These are phyloP conservation scores for Calonectria pauciramosa DNA, from an alignment of 2,329 filamentous ascomycete genomes.

Conservation along the genomic window DNA sequence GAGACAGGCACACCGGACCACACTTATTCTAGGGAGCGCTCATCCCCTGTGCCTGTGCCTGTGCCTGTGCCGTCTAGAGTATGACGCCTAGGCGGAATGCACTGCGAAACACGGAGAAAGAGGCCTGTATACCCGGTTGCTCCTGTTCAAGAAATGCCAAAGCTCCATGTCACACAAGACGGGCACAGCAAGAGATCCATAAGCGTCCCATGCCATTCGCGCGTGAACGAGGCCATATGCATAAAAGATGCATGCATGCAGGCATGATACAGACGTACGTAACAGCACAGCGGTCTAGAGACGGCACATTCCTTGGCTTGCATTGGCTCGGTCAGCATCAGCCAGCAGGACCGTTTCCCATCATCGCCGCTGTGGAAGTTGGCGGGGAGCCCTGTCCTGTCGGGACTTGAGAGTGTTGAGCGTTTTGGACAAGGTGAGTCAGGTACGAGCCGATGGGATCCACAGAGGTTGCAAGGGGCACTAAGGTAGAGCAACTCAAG, in stretches of 20 bases:
- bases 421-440: constrained; percentile 28
- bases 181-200: constrained; percentile 33
- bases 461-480: constrained; percentile 18
- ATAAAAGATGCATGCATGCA: constrained; percentile 43
- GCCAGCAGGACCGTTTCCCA: constrained; percentile 21
- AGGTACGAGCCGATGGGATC: constrained; percentile 37
- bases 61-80: not conserved
- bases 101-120: constrained; percentile 11
- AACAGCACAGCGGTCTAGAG: constrained; percentile 39
- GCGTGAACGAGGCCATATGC: constrained; percentile 43
- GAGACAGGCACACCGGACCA: constrained; percentile 13
- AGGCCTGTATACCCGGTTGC: constrained; percentile 28
- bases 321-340: constrained; percentile 26
- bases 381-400: constrained; percentile 22
- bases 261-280: constrained; percentile 39
- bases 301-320: constrained; percentile 34
- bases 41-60: not conserved
- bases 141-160: constrained; percentile 13
- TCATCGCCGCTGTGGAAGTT: constrained; percentile 27
- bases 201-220: constrained; percentile 39
- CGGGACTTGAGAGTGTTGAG: constrained; percentile 25
- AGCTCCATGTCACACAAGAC: constrained; percentile 32
- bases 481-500: constrained; percentile 36
- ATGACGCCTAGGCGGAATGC: not conserved
- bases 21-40: constrained; percentile 14